A percentile compares a stretch with the other conserved stretches of the same genome.
Conservation (phyloP, 2,329 filamentous ascomycete genomes). For the Diaporthe aspalathi region DNA sequence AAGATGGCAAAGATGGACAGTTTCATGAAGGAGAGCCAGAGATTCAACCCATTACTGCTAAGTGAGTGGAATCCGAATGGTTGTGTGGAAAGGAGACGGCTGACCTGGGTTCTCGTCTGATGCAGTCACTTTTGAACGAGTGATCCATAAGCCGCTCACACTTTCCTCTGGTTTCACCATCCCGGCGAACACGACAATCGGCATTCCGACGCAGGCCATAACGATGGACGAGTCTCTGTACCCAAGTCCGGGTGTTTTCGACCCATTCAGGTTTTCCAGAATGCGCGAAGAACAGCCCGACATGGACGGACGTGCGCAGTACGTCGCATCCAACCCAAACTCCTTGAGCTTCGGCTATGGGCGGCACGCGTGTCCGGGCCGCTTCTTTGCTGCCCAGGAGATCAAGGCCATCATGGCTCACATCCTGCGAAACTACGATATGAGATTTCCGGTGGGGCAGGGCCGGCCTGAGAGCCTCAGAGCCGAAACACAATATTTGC, state of each 20-base stretch:
- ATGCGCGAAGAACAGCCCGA: not conserved
- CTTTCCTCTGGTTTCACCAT: constrained; percentile 66
- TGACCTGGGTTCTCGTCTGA: not conserved
- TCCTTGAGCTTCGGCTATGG: constrained; percentile 26
- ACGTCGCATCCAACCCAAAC: constrained; percentile 20
- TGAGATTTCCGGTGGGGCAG: constrained; percentile 9
- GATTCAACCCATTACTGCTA: constrained; percentile 43
- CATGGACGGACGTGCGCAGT: constrained; percentile 17
- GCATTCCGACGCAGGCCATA: constrained; percentile 53
- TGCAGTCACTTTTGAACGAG: constrained; percentile 59
- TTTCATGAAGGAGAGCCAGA: constrained; percentile 48
- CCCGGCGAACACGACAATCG: constrained; percentile 55
- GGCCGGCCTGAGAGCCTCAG: constrained; percentile 19
- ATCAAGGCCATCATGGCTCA: constrained; percentile 34
- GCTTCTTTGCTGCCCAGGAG: constrained; percentile 29
- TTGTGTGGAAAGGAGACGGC: not conserved
- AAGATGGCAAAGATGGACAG: constrained; percentile 49
- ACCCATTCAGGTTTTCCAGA: constrained; percentile 17
- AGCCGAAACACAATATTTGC: constrained; percentile 27
- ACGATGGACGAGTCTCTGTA: constrained; percentile 52
- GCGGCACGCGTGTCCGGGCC: constrained; percentile 29
- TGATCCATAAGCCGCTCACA: constrained; percentile 60
- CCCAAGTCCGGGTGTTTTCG: constrained; percentile 45
- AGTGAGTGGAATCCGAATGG: constrained; percentile 45
- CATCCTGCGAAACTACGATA: constrained; percentile 19